Percentiles rank a stretch among this genome's conserved stretches.
Conservation (phyloP, 2,329 filamentous ascomycete species). For the Hypoxylon sp. region DNA sequence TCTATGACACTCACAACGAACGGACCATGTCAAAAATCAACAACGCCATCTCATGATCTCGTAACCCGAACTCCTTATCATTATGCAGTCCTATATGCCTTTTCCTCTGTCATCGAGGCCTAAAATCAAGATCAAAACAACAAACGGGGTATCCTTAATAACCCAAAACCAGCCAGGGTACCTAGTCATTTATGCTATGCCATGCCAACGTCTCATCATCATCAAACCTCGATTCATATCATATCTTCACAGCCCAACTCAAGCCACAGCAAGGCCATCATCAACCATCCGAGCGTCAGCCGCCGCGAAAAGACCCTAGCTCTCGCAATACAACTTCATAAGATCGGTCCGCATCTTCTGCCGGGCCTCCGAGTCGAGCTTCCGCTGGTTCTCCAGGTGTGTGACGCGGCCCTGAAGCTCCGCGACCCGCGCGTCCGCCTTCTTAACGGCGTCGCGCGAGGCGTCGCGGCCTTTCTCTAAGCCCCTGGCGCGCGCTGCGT, state of each 20-base stretch:
- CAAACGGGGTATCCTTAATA: slow-evolving; percentile 20
- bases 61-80: too few relatives aligned
- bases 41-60: too few relatives aligned
- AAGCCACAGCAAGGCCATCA: too few relatives aligned
- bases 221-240: too few relatives aligned
- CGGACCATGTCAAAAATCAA: too few relatives aligned
- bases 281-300: too few relatives aligned
- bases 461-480: slow-evolving; percentile 72
- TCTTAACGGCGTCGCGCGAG: slow-evolving; percentile 66
- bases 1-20: too few relatives aligned
- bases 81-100: not conserved
- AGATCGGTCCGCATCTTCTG: slow-evolving; percentile 51
- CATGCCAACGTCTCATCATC: too few relatives aligned
- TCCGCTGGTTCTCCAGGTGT: slow-evolving; percentile 51
- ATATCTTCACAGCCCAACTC: too few relatives aligned
- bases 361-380: slow-evolving; percentile 46
- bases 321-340: slow-evolving; percentile 46
- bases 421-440: slow-evolving; percentile 62
- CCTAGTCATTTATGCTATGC: too few relatives aligned
- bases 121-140: not conserved
- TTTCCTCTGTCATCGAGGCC: not conserved
- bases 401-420: slow-evolving; percentile 50
- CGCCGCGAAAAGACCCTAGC: too few relatives aligned
- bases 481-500: slow-evolving; percentile 68
- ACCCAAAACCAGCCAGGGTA: not conserved